Evolutionary conservation across 1,284 basidiomycete species (phyloP), one percentile per base, ranked within the genome.

Genomic region (Ceratobasidium sp.): DNA sequence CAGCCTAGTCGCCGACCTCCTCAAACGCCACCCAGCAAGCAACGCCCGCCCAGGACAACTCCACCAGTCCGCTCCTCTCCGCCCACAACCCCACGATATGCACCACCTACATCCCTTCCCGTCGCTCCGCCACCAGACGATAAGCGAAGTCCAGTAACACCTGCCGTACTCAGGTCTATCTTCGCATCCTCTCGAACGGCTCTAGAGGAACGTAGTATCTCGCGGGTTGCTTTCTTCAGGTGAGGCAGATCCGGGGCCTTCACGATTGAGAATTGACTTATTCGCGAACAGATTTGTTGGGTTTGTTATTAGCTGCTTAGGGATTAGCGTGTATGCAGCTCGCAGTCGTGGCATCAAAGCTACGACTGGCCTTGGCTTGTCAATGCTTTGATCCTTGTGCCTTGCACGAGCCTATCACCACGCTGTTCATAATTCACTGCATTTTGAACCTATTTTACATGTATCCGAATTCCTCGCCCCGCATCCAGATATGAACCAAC

Each of bases 181-280:
- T 94, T 94, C 79, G 88, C 92, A 30, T 93, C 91, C 11, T 93
- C 92, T 30, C 86, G 92, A 13, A 89, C 90, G 0, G 87, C 89
- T 1, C 82, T 89, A 67, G 92, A 94, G 79, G 92, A 94, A 80
- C 87, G 92, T 43, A 89, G 90, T 0, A 87, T 94, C 62, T 94
- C 92, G 46, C 87, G 91, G 16, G 85, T 92, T 57, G 92, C 92
- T 54, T 94, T 94, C 83, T 94, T 94, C 80, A 87, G 92, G 92
- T 91, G 79, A 73, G 78, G 70, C 18, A n/a, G 72, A 30, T 44
- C 47, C 16, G 28, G 52, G 21, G 38, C 13, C 28, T 50, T 59
- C 14, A 8, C 50, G 18, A 30, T 14, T n/a, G n/a, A n/a, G n/a
- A 28, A 21, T 8, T 63, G 18, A 49, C 16, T 72, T 26, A 21